Conservation (phyloP, 306 rosid species). For the Lablab purpureus region DNA sequence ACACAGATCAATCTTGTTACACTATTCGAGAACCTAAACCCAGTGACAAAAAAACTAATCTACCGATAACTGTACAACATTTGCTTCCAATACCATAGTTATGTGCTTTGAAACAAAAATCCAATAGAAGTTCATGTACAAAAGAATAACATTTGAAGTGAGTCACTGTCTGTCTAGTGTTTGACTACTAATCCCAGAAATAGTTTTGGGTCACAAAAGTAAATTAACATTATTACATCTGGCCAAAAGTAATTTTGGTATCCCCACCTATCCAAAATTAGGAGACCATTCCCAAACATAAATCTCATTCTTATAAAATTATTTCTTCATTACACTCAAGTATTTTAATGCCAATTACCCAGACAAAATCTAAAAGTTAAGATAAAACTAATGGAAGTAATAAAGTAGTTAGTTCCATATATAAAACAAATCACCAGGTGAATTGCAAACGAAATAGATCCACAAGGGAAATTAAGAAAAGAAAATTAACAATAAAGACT, state of each 20-base stretch:
- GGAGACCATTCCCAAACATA: constrained; percentile 6
- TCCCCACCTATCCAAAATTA: constrained; percentile 19
- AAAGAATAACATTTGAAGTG: background rate
- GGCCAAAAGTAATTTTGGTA: background rate
- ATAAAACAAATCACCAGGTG: constrained; percentile 2
- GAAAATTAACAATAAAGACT: background rate
- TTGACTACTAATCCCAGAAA: constrained; percentile 5
- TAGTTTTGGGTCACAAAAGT: constrained; percentile 17
- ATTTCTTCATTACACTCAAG: constrained; percentile 1
- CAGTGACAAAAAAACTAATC: background rate
- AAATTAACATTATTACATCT: background rate
- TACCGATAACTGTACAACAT: background rate
- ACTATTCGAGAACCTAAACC: constrained; percentile 34
- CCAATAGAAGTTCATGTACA: background rate
- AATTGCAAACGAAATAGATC: background rate
- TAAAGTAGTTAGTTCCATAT: background rate
- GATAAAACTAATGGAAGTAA: constrained; percentile 17
- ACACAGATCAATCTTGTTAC: constrained; percentile 29
- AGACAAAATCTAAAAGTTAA: background rate
- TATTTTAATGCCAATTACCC: constrained; percentile 20
- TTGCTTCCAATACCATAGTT: constrained; percentile 7
- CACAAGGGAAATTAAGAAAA: background rate
- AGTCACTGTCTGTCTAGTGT: background rate
- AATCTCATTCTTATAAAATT: constrained; percentile 24
- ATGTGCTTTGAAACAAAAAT: constrained; percentile 24